Evolutionary conservation across 768 basidiomycete genomes (phyloP).

Genomic region (Trametes elegans): DNA sequence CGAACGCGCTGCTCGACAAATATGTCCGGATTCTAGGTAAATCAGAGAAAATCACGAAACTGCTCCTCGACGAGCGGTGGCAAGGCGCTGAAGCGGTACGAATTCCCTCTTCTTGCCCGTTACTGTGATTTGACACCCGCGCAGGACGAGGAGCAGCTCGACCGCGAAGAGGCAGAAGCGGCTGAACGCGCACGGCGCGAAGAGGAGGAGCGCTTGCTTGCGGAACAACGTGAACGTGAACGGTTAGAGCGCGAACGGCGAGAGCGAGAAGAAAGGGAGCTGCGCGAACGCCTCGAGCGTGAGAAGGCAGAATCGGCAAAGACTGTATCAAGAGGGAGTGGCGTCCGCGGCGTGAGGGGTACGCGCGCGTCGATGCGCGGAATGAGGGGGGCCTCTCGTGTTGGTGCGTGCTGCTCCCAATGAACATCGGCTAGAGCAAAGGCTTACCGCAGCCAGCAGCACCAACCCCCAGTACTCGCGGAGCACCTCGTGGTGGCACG

Average conservation of each 20-base stretch:
- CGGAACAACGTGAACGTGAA: constrained; percentile 42
- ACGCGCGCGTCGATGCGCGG: constrained; percentile 63
- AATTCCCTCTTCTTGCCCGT: constrained; percentile 8
- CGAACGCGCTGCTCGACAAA: constrained; percentile 71
- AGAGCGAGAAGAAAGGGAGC: constrained; percentile 43
- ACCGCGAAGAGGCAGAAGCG: constrained; percentile 40
- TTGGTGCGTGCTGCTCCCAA: not conserved
- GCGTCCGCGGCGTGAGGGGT: constrained; percentile 69
- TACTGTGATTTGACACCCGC: not conserved
- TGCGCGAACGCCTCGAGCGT: constrained; percentile 41
- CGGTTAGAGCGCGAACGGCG: constrained; percentile 49
- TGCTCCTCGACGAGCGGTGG: constrained; percentile 79
- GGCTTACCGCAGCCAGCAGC: not conserved
- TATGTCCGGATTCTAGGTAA: constrained; percentile 68
- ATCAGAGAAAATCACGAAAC: constrained; percentile 63
- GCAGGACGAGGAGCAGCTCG: constrained; percentile 60
- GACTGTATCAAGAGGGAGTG: constrained; percentile 39
- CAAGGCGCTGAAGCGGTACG: constrained; percentile 69
- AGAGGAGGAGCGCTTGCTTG: constrained; percentile 32
- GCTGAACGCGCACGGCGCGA: constrained; percentile 39
- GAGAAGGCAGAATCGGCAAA: constrained; percentile 42
- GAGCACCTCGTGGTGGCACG: constrained; percentile 2
- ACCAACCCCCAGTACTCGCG: constrained; percentile 8
- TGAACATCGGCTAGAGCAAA: no score
- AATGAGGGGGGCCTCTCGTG: constrained; percentile 14